Evolutionary conservation across 305 asterid genomes (phyloP).

Genomic region (Rubia peregrina): DNA sequence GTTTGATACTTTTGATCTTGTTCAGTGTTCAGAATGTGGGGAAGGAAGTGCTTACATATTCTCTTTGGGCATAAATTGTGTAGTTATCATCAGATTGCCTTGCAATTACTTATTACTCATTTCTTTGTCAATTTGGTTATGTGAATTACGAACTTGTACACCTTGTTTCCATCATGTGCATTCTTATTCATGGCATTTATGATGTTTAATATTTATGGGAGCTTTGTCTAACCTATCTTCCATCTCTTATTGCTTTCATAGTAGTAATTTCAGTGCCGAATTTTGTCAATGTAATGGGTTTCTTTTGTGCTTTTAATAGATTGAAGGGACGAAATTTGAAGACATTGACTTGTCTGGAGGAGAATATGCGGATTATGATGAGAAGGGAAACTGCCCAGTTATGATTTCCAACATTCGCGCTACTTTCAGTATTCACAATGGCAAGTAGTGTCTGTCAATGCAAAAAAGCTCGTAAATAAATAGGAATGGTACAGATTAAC

Average conservation of each 20-base stretch:
- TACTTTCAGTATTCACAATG: slow-evolving; percentile 44
- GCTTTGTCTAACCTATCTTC: neutral
- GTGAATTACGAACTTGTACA: neutral
- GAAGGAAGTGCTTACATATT: neutral
- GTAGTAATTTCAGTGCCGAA: neutral
- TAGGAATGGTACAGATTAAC: neutral
- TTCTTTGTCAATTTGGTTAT: neutral
- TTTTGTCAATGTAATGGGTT: neutral
- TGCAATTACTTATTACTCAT: neutral
- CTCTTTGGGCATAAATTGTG: neutral
- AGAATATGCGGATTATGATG: slow-evolving; percentile 75
- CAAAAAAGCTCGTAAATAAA: slow-evolving; percentile 5
- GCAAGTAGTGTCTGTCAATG: slow-evolving; percentile 33
- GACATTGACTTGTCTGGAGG: slow-evolving; percentile 70
- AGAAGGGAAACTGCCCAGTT: slow-evolving; percentile 87
- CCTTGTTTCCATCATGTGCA: neutral
- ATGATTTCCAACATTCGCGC: slow-evolving; percentile 75
- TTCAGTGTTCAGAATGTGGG: neutral
- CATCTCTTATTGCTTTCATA: too few relatives aligned
- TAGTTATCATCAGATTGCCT: neutral
- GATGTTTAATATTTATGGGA: neutral
- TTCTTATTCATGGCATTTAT: neutral
- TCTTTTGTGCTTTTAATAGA: slow-evolving; percentile 23
- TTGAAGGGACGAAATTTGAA: slow-evolving; percentile 62
- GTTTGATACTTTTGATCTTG: neutral